These are phyloP conservation scores for Kazachstania bromeliacearum DNA, from an alignment of 805 yeast species.

Conservation along the genomic window DNA sequence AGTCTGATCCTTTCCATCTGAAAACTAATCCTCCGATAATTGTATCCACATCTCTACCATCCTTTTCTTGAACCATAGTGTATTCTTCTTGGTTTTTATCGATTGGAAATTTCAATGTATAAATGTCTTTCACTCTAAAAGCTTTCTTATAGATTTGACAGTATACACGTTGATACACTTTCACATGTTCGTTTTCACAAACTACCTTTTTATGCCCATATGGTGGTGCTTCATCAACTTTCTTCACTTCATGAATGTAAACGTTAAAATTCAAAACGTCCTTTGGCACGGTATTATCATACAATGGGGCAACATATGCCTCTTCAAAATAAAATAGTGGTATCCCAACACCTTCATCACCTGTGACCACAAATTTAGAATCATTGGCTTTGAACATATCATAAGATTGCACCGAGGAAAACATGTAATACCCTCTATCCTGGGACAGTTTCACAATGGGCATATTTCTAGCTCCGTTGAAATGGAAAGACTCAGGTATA, in stretches of 20 bases:
- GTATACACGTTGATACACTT: constrained; percentile 8
- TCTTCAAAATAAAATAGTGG: constrained; percentile 10
- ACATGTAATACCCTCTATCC: constrained; percentile 9
- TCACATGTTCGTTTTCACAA: constrained; percentile 1
- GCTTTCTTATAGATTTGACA: constrained; percentile 9
- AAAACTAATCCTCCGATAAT: too few species aligned
- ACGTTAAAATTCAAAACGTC: constrained; percentile 4
- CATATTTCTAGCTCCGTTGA: constrained; percentile 7
- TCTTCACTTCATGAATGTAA: constrained; percentile 6
- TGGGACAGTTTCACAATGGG: constrained; percentile 4
- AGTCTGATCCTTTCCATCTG: too few species aligned
- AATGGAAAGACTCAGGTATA: neutral
- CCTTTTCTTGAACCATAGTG: too few species aligned
- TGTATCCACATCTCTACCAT: too few species aligned
- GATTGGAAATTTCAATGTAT: too few species aligned
- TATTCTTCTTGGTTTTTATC: too few species aligned
- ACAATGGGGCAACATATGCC: neutral
- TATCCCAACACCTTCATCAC: constrained; percentile 13
- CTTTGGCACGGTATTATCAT: neutral
- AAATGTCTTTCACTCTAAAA: too few species aligned
- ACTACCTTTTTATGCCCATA: constrained; percentile 7
- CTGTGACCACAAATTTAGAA: constrained; percentile 1
- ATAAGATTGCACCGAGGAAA: constrained; percentile 11
- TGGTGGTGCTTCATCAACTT: constrained; percentile 9
- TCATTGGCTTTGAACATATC: constrained; percentile 9